Evolutionary conservation across 305 asterid genomes (phyloP).

Genomic region (Coffea humblotiana): DNA sequence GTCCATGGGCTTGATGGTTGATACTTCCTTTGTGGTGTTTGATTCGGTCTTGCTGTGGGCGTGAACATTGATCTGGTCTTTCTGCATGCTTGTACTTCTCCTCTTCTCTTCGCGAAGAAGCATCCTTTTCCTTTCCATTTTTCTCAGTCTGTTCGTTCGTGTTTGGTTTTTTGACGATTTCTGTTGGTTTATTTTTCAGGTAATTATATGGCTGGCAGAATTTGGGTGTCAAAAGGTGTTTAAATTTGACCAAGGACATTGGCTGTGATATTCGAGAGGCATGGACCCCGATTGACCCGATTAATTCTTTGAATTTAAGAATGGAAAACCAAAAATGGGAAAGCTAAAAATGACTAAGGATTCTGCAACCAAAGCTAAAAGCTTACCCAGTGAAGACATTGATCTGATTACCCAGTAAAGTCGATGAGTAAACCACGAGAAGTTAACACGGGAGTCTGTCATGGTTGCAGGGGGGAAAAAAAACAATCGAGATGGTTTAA

Average conservation of each 20-base stretch:
- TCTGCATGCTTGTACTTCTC: not conserved
- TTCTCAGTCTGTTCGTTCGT: not conserved
- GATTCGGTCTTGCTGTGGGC: not conserved
- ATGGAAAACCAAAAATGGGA: not conserved
- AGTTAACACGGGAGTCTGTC: not conserved
- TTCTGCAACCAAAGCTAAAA: too few relatives aligned
- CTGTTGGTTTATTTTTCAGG: slow-evolving; percentile 15
- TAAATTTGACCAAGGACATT: slow-evolving; percentile 9
- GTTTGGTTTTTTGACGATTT: not conserved
- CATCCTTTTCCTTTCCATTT: not conserved
- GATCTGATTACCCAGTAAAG: not conserved
- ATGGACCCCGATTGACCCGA: slow-evolving; percentile 4
- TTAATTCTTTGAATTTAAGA: not conserved
- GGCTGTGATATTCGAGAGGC: not conserved
- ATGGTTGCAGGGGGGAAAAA: not conserved
- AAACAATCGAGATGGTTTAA: too few relatives aligned
- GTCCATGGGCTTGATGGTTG: not conserved
- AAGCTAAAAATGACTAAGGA: not conserved
- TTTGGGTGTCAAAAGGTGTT: slow-evolving; percentile 1
- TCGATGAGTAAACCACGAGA: not conserved
- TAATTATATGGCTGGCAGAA: slow-evolving; percentile 7
- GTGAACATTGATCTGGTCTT: not conserved
- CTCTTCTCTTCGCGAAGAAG: not conserved
- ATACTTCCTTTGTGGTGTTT: not conserved
- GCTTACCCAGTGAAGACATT: not conserved